Evolutionary conservation across 345 rosid genomes (phyloP).

Genomic region (Balakata baccata): DNA sequence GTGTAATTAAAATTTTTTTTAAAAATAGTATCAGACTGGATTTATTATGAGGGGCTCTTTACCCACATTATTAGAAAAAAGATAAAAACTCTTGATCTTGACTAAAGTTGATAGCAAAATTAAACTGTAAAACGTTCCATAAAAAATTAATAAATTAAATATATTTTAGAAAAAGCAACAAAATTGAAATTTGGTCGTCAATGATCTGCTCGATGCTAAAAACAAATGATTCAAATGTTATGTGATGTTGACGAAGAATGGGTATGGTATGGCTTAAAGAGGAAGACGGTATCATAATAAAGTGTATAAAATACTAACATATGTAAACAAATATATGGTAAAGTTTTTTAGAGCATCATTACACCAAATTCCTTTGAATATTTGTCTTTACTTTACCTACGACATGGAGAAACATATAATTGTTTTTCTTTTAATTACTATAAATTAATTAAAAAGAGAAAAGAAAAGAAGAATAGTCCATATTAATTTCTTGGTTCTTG

Average conservation of each 20-base stretch:
- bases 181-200: too few relatives aligned
- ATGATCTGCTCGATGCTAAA: too few relatives aligned
- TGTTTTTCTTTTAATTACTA: background rate
- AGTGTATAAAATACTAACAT: background rate
- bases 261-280: background rate
- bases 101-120: too few relatives aligned
- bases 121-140: too few relatives aligned
- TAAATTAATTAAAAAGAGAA: background rate
- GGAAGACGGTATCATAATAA: background rate
- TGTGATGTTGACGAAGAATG: background rate
- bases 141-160: too few relatives aligned
- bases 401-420: background rate
- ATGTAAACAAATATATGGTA: background rate
- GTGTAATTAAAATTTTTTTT: too few relatives aligned
- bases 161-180: too few relatives aligned
- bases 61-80: too few relatives aligned
- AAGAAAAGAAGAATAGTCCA: background rate
- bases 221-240: background rate
- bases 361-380: slow-evolving; percentile 4
- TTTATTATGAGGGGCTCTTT: too few relatives aligned
- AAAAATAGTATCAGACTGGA: too few relatives aligned
- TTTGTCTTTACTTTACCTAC: background rate
- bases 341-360: background rate
- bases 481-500: too few relatives aligned
- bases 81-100: too few relatives aligned